Base-by-base conservation (phyloP, 164 flowering plant genomes). In the Annona squamosa region DNA sequence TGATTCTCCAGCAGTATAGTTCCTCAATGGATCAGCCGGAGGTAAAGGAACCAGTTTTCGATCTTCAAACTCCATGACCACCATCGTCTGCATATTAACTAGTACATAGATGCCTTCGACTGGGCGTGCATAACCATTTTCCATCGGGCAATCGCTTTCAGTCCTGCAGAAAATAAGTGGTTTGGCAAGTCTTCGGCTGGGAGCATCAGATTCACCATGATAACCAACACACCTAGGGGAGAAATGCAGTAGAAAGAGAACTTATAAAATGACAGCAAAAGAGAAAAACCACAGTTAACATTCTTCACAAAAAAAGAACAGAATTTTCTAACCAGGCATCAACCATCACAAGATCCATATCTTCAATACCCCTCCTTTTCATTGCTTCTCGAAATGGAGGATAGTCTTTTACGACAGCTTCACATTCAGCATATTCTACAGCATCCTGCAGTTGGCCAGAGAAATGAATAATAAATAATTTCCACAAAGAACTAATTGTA, bases 261-360 rank as follows among this genome's bases (percentile, higher is more conserved):
- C 68, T 18, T 18, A 57, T 48, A 3, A 70, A 70, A 69, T 18
- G 4, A 56, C 42, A 2, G 9, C 43, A 13, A 66, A 7, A 66
- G 18, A 13, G 67, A 62, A 4, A 41, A 7, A 62, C 68, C 57
- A 7, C 12, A 71, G 19, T 46, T 62, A 67, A 45, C 41, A 52
- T 69, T 63, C 17, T 46, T 59, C 41, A 43, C 19, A 44, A 46
- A 48, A 19, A 46, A 37, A 16, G 46, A 64, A 42, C 12, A 13
- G 43, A 66, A 66, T 46, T 46, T 66, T 82, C 89, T 80, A 57
- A 93, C 98, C 98, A 93, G 73, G 97, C 81, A 81, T 93, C 98
- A 71, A 93, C 98, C 98, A 93, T 93, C 48, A 93, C 94, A 72
- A 93, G 93, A 80, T 93, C 97, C 98, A 93, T 90, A 82, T 93